These are phyloP conservation scores for Fusarium sp. DNA, from an alignment of 2,329 filamentous ascomycete genomes.

Conservation along the genomic window DNA sequence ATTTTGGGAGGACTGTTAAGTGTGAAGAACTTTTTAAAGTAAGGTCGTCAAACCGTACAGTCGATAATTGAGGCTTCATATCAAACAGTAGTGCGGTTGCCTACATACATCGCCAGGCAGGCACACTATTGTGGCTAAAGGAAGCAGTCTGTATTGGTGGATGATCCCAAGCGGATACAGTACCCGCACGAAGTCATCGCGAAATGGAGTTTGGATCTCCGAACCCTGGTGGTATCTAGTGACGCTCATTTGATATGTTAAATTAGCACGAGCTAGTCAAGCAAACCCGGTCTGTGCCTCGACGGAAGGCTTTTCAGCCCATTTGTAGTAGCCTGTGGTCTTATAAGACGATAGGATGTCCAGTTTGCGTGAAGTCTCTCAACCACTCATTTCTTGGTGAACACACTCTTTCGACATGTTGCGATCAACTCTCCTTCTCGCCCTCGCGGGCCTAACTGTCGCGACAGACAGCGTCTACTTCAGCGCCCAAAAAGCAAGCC, in stretches of 20 bases:
- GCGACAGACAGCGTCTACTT: conserved; percentile 37
- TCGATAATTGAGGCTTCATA: neutral
- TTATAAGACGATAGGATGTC: conserved; percentile 33
- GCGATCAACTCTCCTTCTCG: conserved; percentile 44
- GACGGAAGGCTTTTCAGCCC: conserved; percentile 21
- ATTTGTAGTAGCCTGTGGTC: conserved; percentile 9
- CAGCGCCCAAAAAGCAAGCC: conserved; percentile 24
- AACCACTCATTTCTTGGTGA: neutral
- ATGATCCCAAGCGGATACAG: conserved; percentile 17
- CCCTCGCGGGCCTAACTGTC: conserved; percentile 40
- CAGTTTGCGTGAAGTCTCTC: neutral
- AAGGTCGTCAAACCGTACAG: neutral
- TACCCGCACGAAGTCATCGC: conserved; percentile 41
- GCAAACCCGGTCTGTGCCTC: conserved; percentile 10
- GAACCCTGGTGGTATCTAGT: conserved; percentile 33
- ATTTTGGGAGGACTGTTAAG: conserved; percentile 5
- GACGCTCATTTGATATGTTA: conserved; percentile 26
- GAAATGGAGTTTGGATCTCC: conserved; percentile 20
- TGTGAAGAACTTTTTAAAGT: neutral
- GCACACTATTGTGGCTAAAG: neutral
- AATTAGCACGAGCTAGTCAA: conserved; percentile 33
- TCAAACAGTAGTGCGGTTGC: neutral
- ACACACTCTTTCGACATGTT: conserved; percentile 34
- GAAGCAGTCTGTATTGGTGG: conserved; percentile 15
- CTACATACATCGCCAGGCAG: neutral